phyloP scores from a whole-genome alignment of 306 rosid species.

The Castanea crenata region DNA sequence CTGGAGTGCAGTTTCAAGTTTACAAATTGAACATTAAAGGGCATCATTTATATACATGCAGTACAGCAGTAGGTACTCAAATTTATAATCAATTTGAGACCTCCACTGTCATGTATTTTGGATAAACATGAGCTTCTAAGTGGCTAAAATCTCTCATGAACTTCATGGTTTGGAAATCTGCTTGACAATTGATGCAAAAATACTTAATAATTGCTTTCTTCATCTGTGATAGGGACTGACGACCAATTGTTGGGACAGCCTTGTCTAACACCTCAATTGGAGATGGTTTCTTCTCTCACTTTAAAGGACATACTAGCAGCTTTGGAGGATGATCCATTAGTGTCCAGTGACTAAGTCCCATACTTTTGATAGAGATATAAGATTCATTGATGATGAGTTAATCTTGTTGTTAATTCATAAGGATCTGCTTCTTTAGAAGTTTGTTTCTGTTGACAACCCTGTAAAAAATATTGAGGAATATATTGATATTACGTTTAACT shows the following conservation, averaged over 20 bases:
- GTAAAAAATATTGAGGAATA: too few species aligned
- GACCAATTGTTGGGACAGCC: not conserved
- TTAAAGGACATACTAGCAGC: not conserved
- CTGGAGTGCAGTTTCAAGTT: too few species aligned
- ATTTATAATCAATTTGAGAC: too few species aligned
- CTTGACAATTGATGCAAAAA: not conserved
- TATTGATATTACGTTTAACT: too few species aligned
- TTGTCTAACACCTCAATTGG: not conserved
- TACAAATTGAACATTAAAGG: too few species aligned
- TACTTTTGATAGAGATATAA: not conserved
- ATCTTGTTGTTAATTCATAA: not conserved
- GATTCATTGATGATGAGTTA: not conserved
- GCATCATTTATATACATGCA: too few species aligned
- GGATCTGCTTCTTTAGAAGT: not conserved
- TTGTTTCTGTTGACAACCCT: too few species aligned
- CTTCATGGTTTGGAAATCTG: too few species aligned
- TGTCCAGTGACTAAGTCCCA: not conserved
- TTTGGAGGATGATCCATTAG: not conserved
- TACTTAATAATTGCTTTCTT: not conserved
- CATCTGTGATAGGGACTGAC: not conserved
- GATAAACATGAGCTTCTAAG: too few species aligned
- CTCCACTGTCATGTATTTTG: too few species aligned
- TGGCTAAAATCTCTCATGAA: too few species aligned
- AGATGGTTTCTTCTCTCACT: not conserved
- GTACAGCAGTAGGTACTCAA: too few species aligned